Evolutionary conservation across 2,329 filamentous ascomycete genomes (phyloP).

Genomic region (Aurifilum marmelostoma): DNA sequence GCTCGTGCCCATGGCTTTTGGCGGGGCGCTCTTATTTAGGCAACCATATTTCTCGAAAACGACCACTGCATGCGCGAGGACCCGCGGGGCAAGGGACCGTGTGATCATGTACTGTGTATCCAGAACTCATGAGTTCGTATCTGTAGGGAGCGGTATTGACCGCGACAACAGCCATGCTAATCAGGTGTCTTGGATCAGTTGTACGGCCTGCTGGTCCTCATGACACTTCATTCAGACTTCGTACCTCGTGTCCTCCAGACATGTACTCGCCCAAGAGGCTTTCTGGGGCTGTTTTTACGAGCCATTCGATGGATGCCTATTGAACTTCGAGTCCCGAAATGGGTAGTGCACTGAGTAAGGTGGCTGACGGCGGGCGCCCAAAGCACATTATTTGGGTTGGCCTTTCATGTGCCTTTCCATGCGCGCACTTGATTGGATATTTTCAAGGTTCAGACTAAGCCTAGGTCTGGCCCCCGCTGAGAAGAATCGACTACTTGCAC

Average conservation of each 20-base stretch:
- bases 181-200: not conserved
- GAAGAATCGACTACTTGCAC: not conserved
- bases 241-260: not conserved
- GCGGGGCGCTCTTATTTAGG: slow-evolving; percentile 5
- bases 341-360: slow-evolving; percentile 1
- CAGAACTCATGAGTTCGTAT: not conserved
- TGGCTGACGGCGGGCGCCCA: not conserved
- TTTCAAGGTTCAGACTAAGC: not conserved
- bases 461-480: not conserved
- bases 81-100: not conserved
- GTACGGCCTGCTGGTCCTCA: not conserved
- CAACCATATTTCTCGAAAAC: slow-evolving; percentile 1
- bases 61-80: not conserved
- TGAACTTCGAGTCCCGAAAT: not conserved
- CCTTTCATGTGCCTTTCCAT: not conserved
- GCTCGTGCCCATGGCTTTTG: not conserved
- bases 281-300: not conserved
- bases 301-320: not conserved
- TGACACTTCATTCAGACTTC: too few relatives aligned
- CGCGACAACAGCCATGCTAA: not conserved
- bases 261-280: not conserved
- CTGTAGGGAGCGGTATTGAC: not conserved
- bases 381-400: not conserved
- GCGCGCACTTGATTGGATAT: not conserved
- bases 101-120: not conserved